Evolutionary conservation across 164 flowering plant species (phyloP), one percentile per base, ranked within the genome.

Genomic region (Chloranthus sessilifolius): DNA sequence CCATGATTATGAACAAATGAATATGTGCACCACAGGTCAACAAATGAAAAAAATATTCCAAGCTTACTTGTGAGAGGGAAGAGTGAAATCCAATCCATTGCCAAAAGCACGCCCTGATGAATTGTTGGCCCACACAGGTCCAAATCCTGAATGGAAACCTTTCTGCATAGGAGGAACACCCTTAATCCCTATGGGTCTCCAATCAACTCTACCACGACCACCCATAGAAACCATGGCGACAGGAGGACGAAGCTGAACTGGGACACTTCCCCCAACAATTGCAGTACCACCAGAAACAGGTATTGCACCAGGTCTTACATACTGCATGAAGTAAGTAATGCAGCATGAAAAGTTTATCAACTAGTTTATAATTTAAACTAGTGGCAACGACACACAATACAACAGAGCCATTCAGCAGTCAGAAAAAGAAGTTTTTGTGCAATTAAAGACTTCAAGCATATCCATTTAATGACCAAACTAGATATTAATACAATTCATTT

Each of bases 61-160:
- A 45, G 24, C 66, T 74, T 81, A 94, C 99, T 87, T 94, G 72
- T 94, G 97, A 58, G 99, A 85, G 54, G 99, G 97, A 59, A 94
- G 97, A 27, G 99, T 89, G 66, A 94, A 89, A 19, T 94, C 99
- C 58, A 77, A 58, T 46, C 97, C 96, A 41, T 67, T 70, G 28
- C 94, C 94, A 69, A 73, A 78, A 54, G 82, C 90, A 54, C 89
- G 81, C 11, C 88, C 91, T 8, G 79, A 44, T 56, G 71, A 47
- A 69, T 69, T 74, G 58, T 48, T 67, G 20, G 78, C 84, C 96
- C 96, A 84, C 30, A 30, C 62, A 63, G 82, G 65, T 38, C 83
- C 90, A 70, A 58, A 80, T 25, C 88, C 82, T 31, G 88, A 56
- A 51, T 82, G 83, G 66, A 82, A 82, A 53, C 61, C 63, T 68